These are phyloP conservation scores for Tolypocladium guangdongense DNA, from an alignment of 2,329 filamentous ascomycete species.

Conservation along the genomic window DNA sequence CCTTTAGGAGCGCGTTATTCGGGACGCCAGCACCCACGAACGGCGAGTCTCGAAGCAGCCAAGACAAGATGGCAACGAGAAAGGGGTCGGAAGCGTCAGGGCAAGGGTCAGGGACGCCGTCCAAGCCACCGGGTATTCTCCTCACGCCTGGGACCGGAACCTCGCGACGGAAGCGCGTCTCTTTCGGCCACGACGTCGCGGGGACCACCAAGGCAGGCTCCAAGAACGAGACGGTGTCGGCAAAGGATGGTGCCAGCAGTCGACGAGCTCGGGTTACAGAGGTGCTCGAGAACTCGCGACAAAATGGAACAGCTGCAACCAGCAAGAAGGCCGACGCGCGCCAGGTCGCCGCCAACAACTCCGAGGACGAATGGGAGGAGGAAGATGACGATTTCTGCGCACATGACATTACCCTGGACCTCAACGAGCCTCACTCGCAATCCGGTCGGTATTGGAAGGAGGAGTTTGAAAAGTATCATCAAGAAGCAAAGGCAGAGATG, in stretches of 20 bases:
- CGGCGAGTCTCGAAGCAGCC: slow-evolving; percentile 18
- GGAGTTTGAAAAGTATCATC: slow-evolving; percentile 63
- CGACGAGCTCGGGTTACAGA: slow-evolving; percentile 30
- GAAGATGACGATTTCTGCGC: slow-evolving; percentile 36
- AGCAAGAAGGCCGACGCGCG: neutral
- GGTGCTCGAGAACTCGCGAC: slow-evolving; percentile 31
- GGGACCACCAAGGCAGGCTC: slow-evolving; percentile 25
- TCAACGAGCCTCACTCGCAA: slow-evolving; percentile 63
- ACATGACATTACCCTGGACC: slow-evolving; percentile 56
- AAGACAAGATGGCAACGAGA: slow-evolving; percentile 12
- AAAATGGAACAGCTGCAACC: slow-evolving; percentile 16
- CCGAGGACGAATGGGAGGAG: slow-evolving; percentile 43
- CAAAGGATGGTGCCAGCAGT: slow-evolving; percentile 6
- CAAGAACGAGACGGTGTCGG: slow-evolving; percentile 18
- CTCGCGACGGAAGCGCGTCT: slow-evolving; percentile 51
- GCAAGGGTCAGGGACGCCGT: slow-evolving; percentile 31
- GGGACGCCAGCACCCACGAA: slow-evolving; percentile 39
- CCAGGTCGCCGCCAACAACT: slow-evolving; percentile 7
- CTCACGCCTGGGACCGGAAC: slow-evolving; percentile 53
- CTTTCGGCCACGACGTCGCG: slow-evolving; percentile 48
- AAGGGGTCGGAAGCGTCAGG: slow-evolving; percentile 7
- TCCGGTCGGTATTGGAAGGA: slow-evolving; percentile 74
- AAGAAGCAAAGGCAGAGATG: slow-evolving; percentile 62
- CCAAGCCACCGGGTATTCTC: slow-evolving; percentile 46
- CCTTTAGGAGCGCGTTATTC: slow-evolving; percentile 53